phyloP scores from a whole-genome alignment of 2,329 filamentous ascomycete species.

The Calonectria leucothoes region DNA sequence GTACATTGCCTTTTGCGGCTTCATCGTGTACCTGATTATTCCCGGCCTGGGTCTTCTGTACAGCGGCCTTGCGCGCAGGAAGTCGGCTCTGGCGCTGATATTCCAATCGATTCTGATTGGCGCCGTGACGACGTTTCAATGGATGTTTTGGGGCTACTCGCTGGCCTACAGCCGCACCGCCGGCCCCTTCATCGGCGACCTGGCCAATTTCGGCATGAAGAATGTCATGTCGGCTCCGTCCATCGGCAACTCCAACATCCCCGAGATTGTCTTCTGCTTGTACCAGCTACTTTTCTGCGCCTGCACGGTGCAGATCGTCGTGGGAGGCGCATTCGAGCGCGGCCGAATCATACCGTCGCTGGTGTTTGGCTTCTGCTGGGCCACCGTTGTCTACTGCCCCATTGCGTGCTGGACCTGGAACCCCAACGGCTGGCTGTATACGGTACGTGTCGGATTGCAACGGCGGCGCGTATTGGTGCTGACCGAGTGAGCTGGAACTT shows the following conservation, averaged over 20 bases:
- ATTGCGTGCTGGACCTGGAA: constrained; percentile 77
- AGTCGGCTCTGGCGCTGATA: constrained; percentile 55
- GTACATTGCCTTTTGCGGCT: constrained; percentile 28
- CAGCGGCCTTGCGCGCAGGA: constrained; percentile 50
- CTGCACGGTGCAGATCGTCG: constrained; percentile 51
- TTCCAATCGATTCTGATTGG: constrained; percentile 59
- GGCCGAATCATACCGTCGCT: constrained; percentile 59
- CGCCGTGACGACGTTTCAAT: constrained; percentile 56
- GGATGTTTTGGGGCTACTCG: constrained; percentile 59
- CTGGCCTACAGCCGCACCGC: constrained; percentile 50
- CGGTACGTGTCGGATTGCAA: constrained; percentile 56
- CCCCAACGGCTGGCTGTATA: constrained; percentile 70
- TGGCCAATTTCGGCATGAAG: constrained; percentile 47
- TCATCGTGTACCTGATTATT: constrained; percentile 30
- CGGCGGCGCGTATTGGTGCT: neutral
- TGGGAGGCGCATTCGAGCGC: constrained; percentile 51
- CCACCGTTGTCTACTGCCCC: constrained; percentile 70
- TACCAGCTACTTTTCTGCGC: constrained; percentile 35
- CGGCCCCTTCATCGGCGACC: constrained; percentile 48
- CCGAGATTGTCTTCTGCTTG: constrained; percentile 49
- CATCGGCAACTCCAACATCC: constrained; percentile 47
- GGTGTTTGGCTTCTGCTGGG: constrained; percentile 72
- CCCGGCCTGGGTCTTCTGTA: constrained; percentile 47
- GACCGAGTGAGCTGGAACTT: too few species aligned
- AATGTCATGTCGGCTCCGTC: constrained; percentile 48